Base-by-base conservation (phyloP, 208 protist genomes). In the Acanthamoeba royreba region DNA sequence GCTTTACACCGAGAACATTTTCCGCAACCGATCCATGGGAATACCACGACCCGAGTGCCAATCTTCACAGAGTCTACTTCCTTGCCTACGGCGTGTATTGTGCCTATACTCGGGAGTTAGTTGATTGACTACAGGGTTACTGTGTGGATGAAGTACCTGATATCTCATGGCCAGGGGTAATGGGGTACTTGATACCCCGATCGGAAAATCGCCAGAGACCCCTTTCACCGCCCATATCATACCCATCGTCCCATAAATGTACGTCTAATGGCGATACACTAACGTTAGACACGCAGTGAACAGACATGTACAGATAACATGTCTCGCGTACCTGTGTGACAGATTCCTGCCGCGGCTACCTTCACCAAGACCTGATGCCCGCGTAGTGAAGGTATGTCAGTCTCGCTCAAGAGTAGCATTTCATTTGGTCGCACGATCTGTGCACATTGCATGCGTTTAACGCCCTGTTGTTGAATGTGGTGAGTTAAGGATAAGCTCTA, bases 311-410 rank as follows among this genome's bases (percentile, higher is more conserved):
- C 42, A 4, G 11, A 28, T 38, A 38, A 28, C 9, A 11, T 42
- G n/a, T 77, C n/a, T n/a, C n/a, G n/a, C n/a, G n/a, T n/a, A 90
- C 83, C 83, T 4, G 83, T 90, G 49, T 90, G 83, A 45, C 83
- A 90, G 35, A 90, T 35, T 5, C 83, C 83, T 4, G 40, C 83
- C 11, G 83, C 83, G 9, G 83, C 46, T 25, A 90, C 83, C 52
- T 58, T 69, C 8, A 90, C 83, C 52, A 90, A 13, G 3, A 90
- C 49, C 53, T 90, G 49, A 19, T 90, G 83, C 0, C 40, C 53
- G 28, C 38, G 31, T 31, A 90, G 49, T 15, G 17, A 31, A 19
- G 83, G 83, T 1, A 69, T 31, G 22, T 38, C 52, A n/a, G 66
- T 31, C 83, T 90, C 83, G n/a, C 15, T 66, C 31, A 90, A 45